phyloP scores from a whole-genome alignment of 1,139 yeast genomes.

The Taphrina flavorubra region DNA sequence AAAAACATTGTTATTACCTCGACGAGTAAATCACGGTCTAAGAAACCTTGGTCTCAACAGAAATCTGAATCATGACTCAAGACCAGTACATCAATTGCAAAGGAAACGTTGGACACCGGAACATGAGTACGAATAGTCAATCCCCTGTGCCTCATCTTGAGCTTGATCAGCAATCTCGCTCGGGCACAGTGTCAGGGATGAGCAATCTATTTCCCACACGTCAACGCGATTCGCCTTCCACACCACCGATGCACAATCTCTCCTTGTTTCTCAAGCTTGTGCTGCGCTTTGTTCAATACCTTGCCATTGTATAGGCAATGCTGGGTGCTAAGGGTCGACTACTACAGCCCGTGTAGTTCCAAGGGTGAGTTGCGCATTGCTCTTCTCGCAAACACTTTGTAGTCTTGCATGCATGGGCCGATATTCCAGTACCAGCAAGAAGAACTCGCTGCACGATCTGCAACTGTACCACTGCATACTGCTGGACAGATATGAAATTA shows the following conservation, averaged over 20 bases:
- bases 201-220: slow-evolving; percentile 8
- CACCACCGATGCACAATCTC: neutral
- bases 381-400: neutral
- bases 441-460: slow-evolving; percentile 61
- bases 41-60: too few species aligned
- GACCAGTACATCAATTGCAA: neutral
- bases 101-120: neutral
- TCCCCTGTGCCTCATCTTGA: neutral
- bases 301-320: too few species aligned
- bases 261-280: slow-evolving; percentile 3
- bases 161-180: slow-evolving; percentile 5
- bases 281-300: neutral
- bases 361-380: neutral
- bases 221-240: neutral
- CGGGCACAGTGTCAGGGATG: slow-evolving; percentile 1
- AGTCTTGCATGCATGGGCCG: slow-evolving; percentile 6
- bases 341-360: too few species aligned
- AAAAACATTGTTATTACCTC: neutral
- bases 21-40: neutral
- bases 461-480: slow-evolving; percentile 45
- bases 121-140: neutral
- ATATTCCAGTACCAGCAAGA: slow-evolving; percentile 58
- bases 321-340: too few species aligned
- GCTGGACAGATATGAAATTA: slow-evolving; percentile 33
- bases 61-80: too few species aligned